Base-by-base conservation (phyloP, 441 rosid species). In the Syzygium syzygioides region DNA sequence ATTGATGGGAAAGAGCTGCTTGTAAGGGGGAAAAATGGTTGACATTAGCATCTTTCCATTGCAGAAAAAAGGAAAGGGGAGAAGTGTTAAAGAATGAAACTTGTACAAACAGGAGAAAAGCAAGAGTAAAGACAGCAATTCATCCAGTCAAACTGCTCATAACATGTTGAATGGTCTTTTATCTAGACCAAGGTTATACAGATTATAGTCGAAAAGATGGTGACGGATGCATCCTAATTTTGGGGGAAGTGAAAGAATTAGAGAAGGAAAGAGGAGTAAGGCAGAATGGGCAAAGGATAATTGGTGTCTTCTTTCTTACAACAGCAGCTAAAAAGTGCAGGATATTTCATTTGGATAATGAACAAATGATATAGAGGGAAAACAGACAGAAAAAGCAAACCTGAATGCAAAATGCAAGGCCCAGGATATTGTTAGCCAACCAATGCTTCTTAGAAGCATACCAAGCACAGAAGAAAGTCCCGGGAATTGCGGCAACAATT, bases 331-430 rank as follows among this genome's bases (percentile, higher is more conserved):
- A 14, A 32, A 17, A 17, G 37, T 37, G 83, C 52, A 76, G 52
- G n/a, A 0, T 37, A 37, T 37, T 37, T 20, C 80, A 37, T 71
- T 71, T 71, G 50, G 80, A 76, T 41, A 25, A 76, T 41, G 76
- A 86, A 79, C 32, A 26, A 14, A 37, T 14, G 71, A 41, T 13
- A 17, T 14, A 48, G 48, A 87, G 85, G 23, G 15, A n/a, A 41
- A 84, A 88, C 57, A 55, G 48, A 14, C 18, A 76, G n/a, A 68
- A 88, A n/a, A 52, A 48, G 28, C 91, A 89, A 88, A 98, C 99
- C 99, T 98, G 99, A 93, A 98, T 95, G 94, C 98, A 96, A 94
- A 98, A 98, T 66, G 99, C 95, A 66, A 98, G 94, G 85, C 99
- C 99, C 91, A 96, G 92, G 88, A 93, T 92, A 86, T 98, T 98